Evolutionary conservation across 2,329 filamentous ascomycete genomes (phyloP).

Genomic region (Aspergillus latus): DNA sequence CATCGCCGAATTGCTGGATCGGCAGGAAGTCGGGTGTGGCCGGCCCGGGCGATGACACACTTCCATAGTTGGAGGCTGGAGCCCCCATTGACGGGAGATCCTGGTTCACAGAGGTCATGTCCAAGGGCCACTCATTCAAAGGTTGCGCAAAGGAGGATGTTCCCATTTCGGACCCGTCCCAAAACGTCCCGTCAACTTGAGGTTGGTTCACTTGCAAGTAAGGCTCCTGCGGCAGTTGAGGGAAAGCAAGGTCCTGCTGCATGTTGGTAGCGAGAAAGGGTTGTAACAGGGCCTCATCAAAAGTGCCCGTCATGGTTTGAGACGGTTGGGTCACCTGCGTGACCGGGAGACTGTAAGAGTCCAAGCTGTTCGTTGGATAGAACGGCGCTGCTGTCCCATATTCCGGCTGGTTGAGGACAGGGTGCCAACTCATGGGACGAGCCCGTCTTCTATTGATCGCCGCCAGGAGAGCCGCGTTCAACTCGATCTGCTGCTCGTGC

Average conservation of each 20-base stretch:
- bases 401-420: slow-evolving; percentile 51
- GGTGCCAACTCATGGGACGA: slow-evolving; percentile 75
- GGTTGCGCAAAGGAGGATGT: slow-evolving; percentile 22
- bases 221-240: slow-evolving; percentile 21
- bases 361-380: slow-evolving; percentile 18
- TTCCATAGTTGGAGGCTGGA: slow-evolving; percentile 35
- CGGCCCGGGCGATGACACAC: slow-evolving; percentile 37
- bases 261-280: slow-evolving; percentile 25
- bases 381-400: slow-evolving; percentile 25
- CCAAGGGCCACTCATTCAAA: slow-evolving; percentile 33
- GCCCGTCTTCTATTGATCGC: slow-evolving; percentile 39
- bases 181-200: slow-evolving; percentile 29
- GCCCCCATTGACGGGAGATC: slow-evolving; percentile 34
- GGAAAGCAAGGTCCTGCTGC: slow-evolving; percentile 24
- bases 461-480: slow-evolving; percentile 46
- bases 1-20: slow-evolving; percentile 34
- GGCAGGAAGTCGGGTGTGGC: slow-evolving; percentile 42
- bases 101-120: slow-evolving; percentile 35
- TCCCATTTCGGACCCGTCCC: slow-evolving; percentile 24
- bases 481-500: slow-evolving; percentile 41
- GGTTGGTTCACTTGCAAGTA: slow-evolving; percentile 27
- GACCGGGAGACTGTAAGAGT: slow-evolving; percentile 21
- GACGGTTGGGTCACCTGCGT: slow-evolving; percentile 24
- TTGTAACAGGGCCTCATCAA: slow-evolving; percentile 23
- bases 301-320: slow-evolving; percentile 19